Evolutionary conservation across 2,329 filamentous ascomycete genomes (phyloP).

Genomic region (Penicillium psychrosexuale): DNA sequence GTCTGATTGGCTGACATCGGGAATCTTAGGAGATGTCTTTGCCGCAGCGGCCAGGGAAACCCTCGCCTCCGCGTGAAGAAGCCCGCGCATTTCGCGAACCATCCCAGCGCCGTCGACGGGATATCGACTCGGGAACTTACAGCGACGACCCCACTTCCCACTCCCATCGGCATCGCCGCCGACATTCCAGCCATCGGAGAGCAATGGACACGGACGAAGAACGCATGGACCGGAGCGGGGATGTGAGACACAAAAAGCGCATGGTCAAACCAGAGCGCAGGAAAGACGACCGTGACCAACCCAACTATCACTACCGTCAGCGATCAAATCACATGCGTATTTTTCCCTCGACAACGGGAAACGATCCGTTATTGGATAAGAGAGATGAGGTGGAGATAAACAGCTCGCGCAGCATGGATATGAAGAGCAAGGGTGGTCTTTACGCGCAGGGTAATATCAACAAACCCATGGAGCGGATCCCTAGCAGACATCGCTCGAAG

Average conservation of each 20-base stretch:
- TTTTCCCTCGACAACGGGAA: slow-evolving; percentile 84
- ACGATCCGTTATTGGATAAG: slow-evolving; percentile 76
- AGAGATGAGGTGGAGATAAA: slow-evolving; percentile 56
- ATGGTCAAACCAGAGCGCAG: slow-evolving; percentile 85
- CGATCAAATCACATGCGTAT: slow-evolving; percentile 92
- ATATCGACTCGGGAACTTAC: slow-evolving; percentile 64
- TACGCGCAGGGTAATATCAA: slow-evolving; percentile 38
- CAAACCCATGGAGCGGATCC: slow-evolving; percentile 43
- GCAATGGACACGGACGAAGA: slow-evolving; percentile 49
- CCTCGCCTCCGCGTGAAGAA: slow-evolving; percentile 59
- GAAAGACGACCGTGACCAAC: slow-evolving; percentile 79
- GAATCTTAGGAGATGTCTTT: slow-evolving; percentile 45
- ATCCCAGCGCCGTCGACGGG: slow-evolving; percentile 64
- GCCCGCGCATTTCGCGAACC: slow-evolving; percentile 64
- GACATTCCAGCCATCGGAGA: slow-evolving; percentile 47
- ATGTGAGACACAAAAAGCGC: slow-evolving; percentile 73
- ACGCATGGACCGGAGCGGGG: slow-evolving; percentile 50
- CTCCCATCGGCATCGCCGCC: slow-evolving; percentile 41
- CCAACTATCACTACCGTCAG: slow-evolving; percentile 93
- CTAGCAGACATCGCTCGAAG: slow-evolving; percentile 38
- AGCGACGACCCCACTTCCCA: slow-evolving; percentile 36
- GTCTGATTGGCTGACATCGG: not conserved
- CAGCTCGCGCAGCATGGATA: slow-evolving; percentile 62
- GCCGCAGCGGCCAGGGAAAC: slow-evolving; percentile 61
- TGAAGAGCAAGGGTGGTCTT: slow-evolving; percentile 45